Conservation (phyloP, 768 basidiomycete genomes). For the Kwoniella europaea region DNA sequence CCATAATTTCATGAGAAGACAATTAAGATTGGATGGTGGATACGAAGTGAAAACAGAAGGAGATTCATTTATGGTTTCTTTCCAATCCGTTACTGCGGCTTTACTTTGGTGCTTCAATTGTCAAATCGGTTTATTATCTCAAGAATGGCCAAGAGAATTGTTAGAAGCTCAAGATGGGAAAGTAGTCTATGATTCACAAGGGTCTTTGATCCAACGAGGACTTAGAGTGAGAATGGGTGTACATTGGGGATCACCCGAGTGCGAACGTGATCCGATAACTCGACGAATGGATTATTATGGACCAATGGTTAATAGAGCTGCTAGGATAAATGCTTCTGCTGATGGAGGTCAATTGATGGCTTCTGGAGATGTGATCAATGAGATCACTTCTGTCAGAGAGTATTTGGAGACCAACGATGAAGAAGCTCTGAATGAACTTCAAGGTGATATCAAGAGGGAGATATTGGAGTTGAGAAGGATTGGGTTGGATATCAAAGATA, state of each 20-base stretch:
- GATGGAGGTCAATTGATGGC: conserved; percentile 93
- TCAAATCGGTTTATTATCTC: conserved; percentile 78
- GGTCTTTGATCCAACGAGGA: conserved; percentile 77
- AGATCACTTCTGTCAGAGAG: conserved; percentile 64
- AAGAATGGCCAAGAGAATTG: conserved; percentile 90
- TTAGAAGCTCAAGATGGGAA: conserved; percentile 90
- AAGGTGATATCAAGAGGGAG: conserved; percentile 58
- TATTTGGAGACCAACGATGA: conserved; percentile 55
- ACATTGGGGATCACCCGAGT: conserved; percentile 86
- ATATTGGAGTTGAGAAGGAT: conserved; percentile 77
- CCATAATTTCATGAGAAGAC: conserved; percentile 81
- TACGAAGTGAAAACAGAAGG: conserved; percentile 99
- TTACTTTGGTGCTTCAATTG: conserved; percentile 88
- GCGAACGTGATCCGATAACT: conserved; percentile 88
- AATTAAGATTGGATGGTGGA: conserved; percentile 85
- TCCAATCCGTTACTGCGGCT: conserved; percentile 83
- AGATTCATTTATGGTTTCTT: conserved; percentile 98
- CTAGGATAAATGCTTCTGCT: conserved; percentile 79
- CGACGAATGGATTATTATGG: conserved; percentile 98
- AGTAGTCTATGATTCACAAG: conserved; percentile 70
- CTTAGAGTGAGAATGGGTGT: conserved; percentile 97
- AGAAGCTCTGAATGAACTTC: conserved; percentile 52
- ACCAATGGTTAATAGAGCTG: conserved; percentile 90
- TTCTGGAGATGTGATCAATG: conserved; percentile 75
- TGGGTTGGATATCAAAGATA: conserved; percentile 70